A percentile compares a stretch with the other conserved stretches of the same genome.
phyloP scores from a whole-genome alignment of 2,329 filamentous ascomycete genomes.

The Fusarium miscanthi region DNA sequence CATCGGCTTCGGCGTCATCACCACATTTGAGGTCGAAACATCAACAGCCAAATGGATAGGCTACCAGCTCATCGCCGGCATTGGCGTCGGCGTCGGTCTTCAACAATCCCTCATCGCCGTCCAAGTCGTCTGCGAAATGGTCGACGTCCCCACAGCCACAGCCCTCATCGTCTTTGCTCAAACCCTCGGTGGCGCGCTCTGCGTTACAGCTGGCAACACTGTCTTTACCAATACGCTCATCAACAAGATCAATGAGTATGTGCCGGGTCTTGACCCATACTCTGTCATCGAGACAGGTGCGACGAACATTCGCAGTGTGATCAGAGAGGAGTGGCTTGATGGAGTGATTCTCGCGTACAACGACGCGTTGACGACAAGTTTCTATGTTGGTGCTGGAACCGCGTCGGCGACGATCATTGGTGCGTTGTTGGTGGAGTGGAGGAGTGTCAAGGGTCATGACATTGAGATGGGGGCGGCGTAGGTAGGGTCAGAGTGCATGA shows the following conservation, averaged over 20 bases:
- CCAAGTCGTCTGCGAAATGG: conserved; percentile 50
- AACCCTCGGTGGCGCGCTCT: conserved; percentile 57
- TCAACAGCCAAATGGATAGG: conserved; percentile 55
- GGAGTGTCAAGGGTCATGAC: conserved; percentile 67
- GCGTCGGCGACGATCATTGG: conserved; percentile 58
- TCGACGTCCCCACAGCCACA: conserved; percentile 52
- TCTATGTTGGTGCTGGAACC: conserved; percentile 57
- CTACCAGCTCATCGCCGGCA: conserved; percentile 53
- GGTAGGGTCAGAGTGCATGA: not conserved
- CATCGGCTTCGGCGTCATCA: conserved; percentile 56
- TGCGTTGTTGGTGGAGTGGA: conserved; percentile 61
- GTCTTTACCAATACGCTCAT: conserved; percentile 62
- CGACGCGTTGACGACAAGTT: conserved; percentile 56
- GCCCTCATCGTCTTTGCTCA: conserved; percentile 50
- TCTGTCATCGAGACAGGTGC: conserved; percentile 51
- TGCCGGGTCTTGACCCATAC: conserved; percentile 50
- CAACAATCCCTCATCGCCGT: conserved; percentile 60
- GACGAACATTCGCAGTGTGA: conserved; percentile 49
- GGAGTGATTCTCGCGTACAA: conserved; percentile 57
- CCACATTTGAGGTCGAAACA: conserved; percentile 53
- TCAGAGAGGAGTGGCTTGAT: conserved; percentile 47
- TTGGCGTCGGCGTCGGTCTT: conserved; percentile 55
- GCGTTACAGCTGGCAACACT: conserved; percentile 60
- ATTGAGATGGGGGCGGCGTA: conserved; percentile 46
- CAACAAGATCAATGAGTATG: conserved; percentile 49